These are phyloP conservation scores for Lumnitzera racemosa DNA, from an alignment of 345 rosid species.

Conservation along the genomic window DNA sequence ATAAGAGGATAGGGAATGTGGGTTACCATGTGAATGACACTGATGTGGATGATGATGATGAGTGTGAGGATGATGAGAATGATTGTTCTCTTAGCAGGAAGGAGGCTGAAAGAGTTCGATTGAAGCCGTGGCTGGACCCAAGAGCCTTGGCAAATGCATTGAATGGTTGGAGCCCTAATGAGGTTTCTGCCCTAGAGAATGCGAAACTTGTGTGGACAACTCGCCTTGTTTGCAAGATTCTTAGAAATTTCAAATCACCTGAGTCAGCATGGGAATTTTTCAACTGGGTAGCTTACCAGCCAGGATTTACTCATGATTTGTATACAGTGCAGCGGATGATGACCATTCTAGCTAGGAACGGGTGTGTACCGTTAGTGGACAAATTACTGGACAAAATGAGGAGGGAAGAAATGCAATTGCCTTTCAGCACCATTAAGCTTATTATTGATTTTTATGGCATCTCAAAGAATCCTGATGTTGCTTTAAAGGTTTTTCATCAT, in stretches of 20 bases:
- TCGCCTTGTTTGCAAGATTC: constrained; percentile 76
- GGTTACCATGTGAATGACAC: constrained; percentile 23
- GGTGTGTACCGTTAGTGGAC: constrained; percentile 64
- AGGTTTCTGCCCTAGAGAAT: constrained; percentile 47
- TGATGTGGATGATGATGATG: constrained; percentile 21
- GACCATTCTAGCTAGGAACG: constrained; percentile 61
- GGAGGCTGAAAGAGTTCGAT: constrained; percentile 23
- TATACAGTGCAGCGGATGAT: constrained; percentile 76
- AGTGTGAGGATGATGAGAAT: constrained; percentile 8
- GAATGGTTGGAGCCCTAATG: constrained; percentile 55
- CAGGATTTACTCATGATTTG: constrained; percentile 70
- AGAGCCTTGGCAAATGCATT: constrained; percentile 75
- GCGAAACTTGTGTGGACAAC: constrained; percentile 82
- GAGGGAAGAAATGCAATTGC: constrained; percentile 54
- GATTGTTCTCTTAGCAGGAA: constrained; percentile 11
- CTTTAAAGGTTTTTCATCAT: constrained; percentile 59
- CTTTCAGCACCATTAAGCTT: constrained; percentile 70
- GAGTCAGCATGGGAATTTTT: constrained; percentile 86
- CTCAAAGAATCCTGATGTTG: constrained; percentile 81
- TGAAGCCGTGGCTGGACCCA: constrained; percentile 89
- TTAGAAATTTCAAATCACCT: constrained; percentile 57
- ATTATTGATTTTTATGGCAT: constrained; percentile 77
- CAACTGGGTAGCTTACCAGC: constrained; percentile 86
- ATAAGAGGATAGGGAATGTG: constrained; percentile 53
- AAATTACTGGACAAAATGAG: constrained; percentile 54